A percentile compares a stretch with the other conserved stretches of the same genome.
Evolutionary conservation across 2,329 filamentous ascomycete species (phyloP).

Genomic region (Curvularia sp.): DNA sequence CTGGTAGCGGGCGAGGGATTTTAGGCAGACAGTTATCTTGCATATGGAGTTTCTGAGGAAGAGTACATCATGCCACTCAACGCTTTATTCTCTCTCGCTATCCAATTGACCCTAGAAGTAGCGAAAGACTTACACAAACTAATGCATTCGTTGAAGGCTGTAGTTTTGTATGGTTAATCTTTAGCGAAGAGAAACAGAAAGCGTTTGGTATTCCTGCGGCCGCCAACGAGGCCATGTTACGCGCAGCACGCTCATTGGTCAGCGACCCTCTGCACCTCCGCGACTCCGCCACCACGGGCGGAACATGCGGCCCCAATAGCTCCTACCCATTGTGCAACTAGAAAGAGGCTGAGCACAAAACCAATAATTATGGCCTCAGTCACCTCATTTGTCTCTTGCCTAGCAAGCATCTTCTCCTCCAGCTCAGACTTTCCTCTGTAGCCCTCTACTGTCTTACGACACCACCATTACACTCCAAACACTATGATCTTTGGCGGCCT

Average conservation of each 20-base stretch:
- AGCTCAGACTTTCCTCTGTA: constrained; percentile 1
- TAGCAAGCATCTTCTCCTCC: constrained; percentile 2
- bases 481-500: constrained; percentile 51
- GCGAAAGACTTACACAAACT: background rate
- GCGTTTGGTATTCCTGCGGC: background rate
- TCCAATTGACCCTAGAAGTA: background rate
- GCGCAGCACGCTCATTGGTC: constrained; percentile 18
- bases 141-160: background rate
- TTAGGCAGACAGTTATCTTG: background rate
- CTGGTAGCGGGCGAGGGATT: background rate
- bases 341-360: constrained; percentile 33
- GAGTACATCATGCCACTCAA: background rate
- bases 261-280: constrained; percentile 10
- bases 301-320: constrained; percentile 30
- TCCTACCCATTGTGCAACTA: constrained; percentile 22
- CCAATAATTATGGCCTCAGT: constrained; percentile 30
- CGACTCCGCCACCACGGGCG: constrained; percentile 36
- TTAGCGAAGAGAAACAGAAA: background rate
- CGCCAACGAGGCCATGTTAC: constrained; percentile 2
- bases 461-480: constrained; percentile 16
- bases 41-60: background rate
- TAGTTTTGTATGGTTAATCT: background rate
- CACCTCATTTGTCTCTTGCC: constrained; percentile 10
- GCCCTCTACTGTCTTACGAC: background rate
- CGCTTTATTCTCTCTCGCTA: background rate